Conservation (phyloP, 345 rosid species). For the Bruguiera parviflora region DNA sequence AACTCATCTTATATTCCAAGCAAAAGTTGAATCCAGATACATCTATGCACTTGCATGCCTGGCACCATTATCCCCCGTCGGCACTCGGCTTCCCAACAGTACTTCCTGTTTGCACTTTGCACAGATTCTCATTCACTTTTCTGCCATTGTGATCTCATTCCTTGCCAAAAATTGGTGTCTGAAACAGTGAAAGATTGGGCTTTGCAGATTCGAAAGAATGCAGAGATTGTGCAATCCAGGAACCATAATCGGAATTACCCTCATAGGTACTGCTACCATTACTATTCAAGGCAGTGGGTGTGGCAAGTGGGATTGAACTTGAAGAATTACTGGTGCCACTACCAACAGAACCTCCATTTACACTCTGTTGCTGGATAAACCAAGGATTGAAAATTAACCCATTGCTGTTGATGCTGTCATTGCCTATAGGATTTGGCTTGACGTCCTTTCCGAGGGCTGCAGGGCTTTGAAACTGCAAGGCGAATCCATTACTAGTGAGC, state of each 20-base stretch:
- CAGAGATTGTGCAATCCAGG: constrained; percentile 47
- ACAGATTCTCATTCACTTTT: constrained; percentile 27
- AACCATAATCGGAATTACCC: constrained; percentile 34
- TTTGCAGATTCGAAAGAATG: constrained; percentile 61
- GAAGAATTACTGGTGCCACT: neutral
- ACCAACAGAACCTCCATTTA: constrained; percentile 10
- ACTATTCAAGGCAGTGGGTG: constrained; percentile 32
- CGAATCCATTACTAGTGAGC: constrained; percentile 2
- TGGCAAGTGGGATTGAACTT: constrained; percentile 40
- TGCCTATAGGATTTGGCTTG: constrained; percentile 20
- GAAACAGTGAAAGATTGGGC: constrained; percentile 60
- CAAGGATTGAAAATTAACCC: constrained; percentile 32
- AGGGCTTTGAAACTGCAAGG: constrained; percentile 15
- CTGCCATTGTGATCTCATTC: constrained; percentile 47
- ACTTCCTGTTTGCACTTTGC: constrained; percentile 8
- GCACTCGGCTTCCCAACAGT: neutral
- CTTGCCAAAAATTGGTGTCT: constrained; percentile 85
- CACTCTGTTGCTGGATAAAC: constrained; percentile 31
- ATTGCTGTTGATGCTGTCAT: constrained; percentile 21
- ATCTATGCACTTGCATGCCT: constrained; percentile 19
- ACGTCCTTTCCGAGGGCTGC: constrained; percentile 30
- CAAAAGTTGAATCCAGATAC: constrained; percentile 26
- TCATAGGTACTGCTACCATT: constrained; percentile 26
- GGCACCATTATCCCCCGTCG: constrained; percentile 6
- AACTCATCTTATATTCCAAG: constrained; percentile 3